phyloP scores from a whole-genome alignment of 2,329 filamentous ascomycete genomes.

The Xylaria sp. region DNA sequence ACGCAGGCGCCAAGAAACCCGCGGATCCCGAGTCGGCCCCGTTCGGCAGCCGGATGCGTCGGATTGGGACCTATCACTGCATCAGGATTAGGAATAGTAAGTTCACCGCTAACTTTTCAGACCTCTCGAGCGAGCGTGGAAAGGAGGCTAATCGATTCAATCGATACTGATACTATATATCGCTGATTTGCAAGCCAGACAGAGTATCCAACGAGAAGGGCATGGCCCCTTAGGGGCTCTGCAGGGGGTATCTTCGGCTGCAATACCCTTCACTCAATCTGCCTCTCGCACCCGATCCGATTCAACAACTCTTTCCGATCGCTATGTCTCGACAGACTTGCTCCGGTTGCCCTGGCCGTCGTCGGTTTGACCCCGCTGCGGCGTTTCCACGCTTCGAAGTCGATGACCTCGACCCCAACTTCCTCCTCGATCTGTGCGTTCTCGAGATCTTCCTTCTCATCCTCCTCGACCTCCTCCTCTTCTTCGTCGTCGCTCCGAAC shows the following conservation, averaged over 20 bases:
- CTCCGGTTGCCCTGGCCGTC: slow-evolving; percentile 61
- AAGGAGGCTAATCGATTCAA: neutral
- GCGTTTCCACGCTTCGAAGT: slow-evolving; percentile 70
- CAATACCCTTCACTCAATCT: slow-evolving; percentile 58
- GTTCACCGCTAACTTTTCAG: neutral
- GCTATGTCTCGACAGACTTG: slow-evolving; percentile 74
- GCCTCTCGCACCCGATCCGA: slow-evolving; percentile 84
- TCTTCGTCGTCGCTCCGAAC: slow-evolving; percentile 85
- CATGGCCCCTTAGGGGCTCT: neutral
- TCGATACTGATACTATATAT: neutral
- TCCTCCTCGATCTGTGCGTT: slow-evolving; percentile 69
- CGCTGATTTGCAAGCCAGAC: neutral
- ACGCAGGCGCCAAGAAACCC: neutral
- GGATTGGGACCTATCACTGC: neutral
- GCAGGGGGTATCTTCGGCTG: neutral
- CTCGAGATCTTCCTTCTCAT: slow-evolving; percentile 58
- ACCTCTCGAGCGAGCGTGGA: no score
- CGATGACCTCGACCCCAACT: slow-evolving; percentile 76
- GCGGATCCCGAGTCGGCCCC: slow-evolving; percentile 24
- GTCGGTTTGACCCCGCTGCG: slow-evolving; percentile 63
- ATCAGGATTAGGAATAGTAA: neutral
- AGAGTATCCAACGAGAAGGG: neutral
- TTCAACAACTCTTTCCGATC: slow-evolving; percentile 83
- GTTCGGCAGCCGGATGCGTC: slow-evolving; percentile 9
- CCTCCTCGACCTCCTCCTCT: slow-evolving; percentile 68